Base-by-base conservation (phyloP, 1,139 yeast genomes). In the Yamadazyma atlantica region DNA sequence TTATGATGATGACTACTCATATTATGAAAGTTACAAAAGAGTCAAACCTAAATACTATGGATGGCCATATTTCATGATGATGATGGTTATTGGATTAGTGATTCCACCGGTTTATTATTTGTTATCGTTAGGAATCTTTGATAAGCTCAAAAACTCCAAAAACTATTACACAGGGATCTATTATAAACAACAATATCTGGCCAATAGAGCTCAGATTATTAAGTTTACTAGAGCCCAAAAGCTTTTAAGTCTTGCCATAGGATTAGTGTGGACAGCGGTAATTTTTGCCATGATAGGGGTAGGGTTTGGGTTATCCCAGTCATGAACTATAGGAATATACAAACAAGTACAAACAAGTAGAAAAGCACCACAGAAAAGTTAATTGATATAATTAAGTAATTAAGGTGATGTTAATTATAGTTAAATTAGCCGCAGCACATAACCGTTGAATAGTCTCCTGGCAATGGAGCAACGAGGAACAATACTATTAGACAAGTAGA, bases 251-350 rank as follows among this genome's bases (percentile, higher is more conserved):
- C 42, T 63, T 5, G 40, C 49, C 0, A 16, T 64, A 2, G 75
- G 75, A 3, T 13, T 68, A 8, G 10, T 58, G 2, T 69, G 75
- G 75, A 36, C 64, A 7, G 38, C 47, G 11, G 46, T 61, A 4
- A 56, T 66, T 4, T 41, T 68, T 19, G 66, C 72, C 11, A 66
- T 68, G 73, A 64, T 69, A 13, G 74, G 69, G 0, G 65, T 69
- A 5, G 73, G 73, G 0, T 43, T 69, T 19, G 73, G 71, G 3
- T 14, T 49, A 9, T 38, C 46, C 5, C 49, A 45, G 17, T 16
- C 13, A 16, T 26, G 12, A 8, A 23, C 26, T 23, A 23, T 23
- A 23, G 26, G 11, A 19, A 9, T 19, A 19, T n/a, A 19, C 8
- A 19, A 19, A 19, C 22, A 19, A 19, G n/a, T n/a, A n/a, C 22